Evolutionary conservation across 2,329 filamentous ascomycete species (phyloP).

Genomic region (Sporothrix phasma): DNA sequence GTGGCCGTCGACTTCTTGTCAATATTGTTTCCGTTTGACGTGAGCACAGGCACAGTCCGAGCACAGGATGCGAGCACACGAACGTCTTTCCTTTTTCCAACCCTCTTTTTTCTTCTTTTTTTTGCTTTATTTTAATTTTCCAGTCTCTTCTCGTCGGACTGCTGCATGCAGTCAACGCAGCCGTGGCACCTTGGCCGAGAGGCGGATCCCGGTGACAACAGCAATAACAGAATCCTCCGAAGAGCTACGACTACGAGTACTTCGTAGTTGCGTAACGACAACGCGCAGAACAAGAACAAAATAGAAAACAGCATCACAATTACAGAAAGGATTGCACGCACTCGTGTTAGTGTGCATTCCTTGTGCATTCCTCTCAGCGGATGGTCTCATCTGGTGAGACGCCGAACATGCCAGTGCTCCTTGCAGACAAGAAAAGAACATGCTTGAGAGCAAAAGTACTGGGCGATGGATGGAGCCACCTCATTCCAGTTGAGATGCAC

Average conservation of each 20-base stretch:
- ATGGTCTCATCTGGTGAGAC: constrained; percentile 1
- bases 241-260: neutral
- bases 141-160: neutral
- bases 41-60: neutral
- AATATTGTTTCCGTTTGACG: neutral
- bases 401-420: constrained; percentile 5
- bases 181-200: neutral
- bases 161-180: neutral
- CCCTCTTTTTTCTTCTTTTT: neutral
- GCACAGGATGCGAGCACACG: neutral
- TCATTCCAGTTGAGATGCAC: neutral
- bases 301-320: neutral
- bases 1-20: neutral
- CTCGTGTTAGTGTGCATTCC: constrained; percentile 3
- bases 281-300: neutral
- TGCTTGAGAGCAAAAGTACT: neutral
- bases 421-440: neutral
- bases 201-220: neutral
- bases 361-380: neutral
- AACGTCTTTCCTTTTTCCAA: neutral
- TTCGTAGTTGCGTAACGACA: too few relatives aligned
- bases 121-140: neutral
- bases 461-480: neutral
- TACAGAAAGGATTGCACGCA: neutral
- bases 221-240: constrained; percentile 1